Evolutionary conservation across 2,329 filamentous ascomycete species (phyloP).

Genomic region (Podosphaera aphanis): DNA sequence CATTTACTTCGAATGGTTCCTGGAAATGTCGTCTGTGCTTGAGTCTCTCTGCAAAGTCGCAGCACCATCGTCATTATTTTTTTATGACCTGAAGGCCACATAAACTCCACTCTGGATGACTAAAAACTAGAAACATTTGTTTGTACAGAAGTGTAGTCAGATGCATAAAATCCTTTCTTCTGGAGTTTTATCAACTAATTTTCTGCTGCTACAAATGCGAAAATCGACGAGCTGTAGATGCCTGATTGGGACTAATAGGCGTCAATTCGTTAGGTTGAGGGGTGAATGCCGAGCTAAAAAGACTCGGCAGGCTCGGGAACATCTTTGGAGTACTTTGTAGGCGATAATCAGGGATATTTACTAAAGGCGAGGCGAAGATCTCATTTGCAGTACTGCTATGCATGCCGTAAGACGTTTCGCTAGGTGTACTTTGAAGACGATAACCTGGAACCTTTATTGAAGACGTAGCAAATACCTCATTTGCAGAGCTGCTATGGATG

Average conservation of each 20-base stretch:
- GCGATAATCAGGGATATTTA: constrained; percentile 16
- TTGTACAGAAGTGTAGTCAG: too few species aligned
- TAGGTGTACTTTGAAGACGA: background rate
- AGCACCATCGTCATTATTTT: too few species aligned
- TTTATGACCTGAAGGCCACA: too few species aligned
- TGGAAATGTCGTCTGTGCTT: too few species aligned
- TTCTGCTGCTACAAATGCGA: constrained; percentile 13
- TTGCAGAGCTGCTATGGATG: constrained; percentile 27
- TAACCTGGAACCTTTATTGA: constrained; percentile 14
- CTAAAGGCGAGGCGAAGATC: constrained; percentile 20
- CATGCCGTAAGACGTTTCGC: background rate
- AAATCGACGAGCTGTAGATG: constrained; percentile 12
- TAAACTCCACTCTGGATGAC: too few species aligned
- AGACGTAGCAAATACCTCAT: constrained; percentile 19
- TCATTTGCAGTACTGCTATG: constrained; percentile 1
- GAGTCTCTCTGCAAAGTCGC: too few species aligned
- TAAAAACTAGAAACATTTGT: too few species aligned
- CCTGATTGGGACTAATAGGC: constrained; percentile 17
- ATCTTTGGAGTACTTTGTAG: constrained; percentile 13
- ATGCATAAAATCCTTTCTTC: too few species aligned
- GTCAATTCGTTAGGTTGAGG: constrained; percentile 20
- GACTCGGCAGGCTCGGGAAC: constrained; percentile 19
- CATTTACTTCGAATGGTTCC: too few species aligned
- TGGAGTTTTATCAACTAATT: too few species aligned
- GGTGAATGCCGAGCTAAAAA: constrained; percentile 23